A percentile compares a stretch with the other conserved stretches of the same genome.
These are phyloP conservation scores for Torulaspora delbrueckii DNA, from an alignment of 805 yeast species.

Conservation along the genomic window DNA sequence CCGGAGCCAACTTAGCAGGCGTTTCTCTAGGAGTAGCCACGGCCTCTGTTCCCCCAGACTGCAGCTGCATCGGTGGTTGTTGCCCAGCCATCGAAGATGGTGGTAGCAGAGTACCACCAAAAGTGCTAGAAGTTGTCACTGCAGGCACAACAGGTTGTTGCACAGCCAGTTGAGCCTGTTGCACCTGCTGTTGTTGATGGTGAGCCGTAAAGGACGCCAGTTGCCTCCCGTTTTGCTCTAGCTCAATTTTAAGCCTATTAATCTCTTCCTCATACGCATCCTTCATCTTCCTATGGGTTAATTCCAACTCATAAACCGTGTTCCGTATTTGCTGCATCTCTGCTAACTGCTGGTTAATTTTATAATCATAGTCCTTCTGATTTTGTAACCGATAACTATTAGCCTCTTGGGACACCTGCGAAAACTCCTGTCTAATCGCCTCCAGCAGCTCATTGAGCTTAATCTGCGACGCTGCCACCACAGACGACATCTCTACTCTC, in stretches of 20 bases:
- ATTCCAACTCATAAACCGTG: conserved; percentile 88
- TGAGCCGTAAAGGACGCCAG: conserved; percentile 37
- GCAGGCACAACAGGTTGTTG: conserved; percentile 28
- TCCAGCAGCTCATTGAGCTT: conserved; percentile 76
- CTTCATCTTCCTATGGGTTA: conserved; percentile 90
- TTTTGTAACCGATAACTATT: conserved; percentile 72
- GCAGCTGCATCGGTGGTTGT: conserved; percentile 24
- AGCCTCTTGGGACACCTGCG: conserved; percentile 78
- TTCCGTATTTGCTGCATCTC: conserved; percentile 93
- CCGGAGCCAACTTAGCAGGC: conserved; percentile 8
- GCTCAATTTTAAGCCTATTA: conserved; percentile 73
- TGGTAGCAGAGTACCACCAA: conserved; percentile 6
- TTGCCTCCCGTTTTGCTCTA: conserved; percentile 73
- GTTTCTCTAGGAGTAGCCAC: conserved; percentile 18
- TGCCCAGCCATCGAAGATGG: conserved; percentile 7
- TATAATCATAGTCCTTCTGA: conserved; percentile 86
- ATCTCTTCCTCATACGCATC: conserved; percentile 95
- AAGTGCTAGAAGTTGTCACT: conserved; percentile 8
- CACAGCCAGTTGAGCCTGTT: conserved; percentile 35
- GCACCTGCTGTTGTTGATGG: conserved; percentile 39
- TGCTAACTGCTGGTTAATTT: conserved; percentile 83
- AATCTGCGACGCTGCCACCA: conserved; percentile 25
- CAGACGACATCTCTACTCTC: conserved; percentile 17
- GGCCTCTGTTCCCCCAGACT: conserved; percentile 16
- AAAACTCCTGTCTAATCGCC: conserved; percentile 88